Conservation (phyloP, 1,139 yeast species). For the Geotrichum cucujoidarum region DNA sequence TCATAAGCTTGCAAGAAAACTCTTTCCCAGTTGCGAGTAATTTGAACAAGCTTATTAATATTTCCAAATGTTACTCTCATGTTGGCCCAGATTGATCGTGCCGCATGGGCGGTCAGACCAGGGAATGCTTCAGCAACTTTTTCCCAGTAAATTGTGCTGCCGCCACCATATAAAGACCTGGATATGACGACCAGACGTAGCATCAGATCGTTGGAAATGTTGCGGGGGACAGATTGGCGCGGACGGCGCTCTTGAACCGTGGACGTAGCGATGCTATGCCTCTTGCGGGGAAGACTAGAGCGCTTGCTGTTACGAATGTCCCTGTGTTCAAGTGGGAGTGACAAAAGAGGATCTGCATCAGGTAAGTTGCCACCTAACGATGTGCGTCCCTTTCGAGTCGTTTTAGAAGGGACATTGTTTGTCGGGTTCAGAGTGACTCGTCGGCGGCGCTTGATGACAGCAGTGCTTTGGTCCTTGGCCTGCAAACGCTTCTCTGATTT, state of each 20-base stretch:
- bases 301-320: slow-evolving; percentile 13
- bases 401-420: neutral
- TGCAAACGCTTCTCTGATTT: slow-evolving; percentile 12
- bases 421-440: neutral
- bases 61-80: slow-evolving; percentile 56
- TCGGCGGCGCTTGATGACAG: slow-evolving; percentile 12
- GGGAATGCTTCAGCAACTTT: slow-evolving; percentile 46
- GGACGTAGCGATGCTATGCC: neutral
- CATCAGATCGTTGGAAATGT: slow-evolving; percentile 39
- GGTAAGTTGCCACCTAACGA: neutral
- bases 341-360: slow-evolving; percentile 13
- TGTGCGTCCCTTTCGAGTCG: neutral
- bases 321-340: slow-evolving; percentile 9
- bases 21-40: slow-evolving; percentile 55
- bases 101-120: slow-evolving; percentile 36
- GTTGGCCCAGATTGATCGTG: slow-evolving; percentile 58
- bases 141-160: slow-evolving; percentile 53
- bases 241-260: neutral
- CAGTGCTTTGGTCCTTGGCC: slow-evolving; percentile 12
- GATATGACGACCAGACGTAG: slow-evolving; percentile 57
- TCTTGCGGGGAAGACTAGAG: slow-evolving; percentile 2
- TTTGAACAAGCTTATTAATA: slow-evolving; percentile 46
- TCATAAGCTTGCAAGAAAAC: slow-evolving; percentile 51
- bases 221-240: neutral
- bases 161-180: slow-evolving; percentile 31